These are phyloP conservation scores for Akanthomyces dipterigenus DNA, from an alignment of 2,329 filamentous ascomycete species.

Conservation along the genomic window DNA sequence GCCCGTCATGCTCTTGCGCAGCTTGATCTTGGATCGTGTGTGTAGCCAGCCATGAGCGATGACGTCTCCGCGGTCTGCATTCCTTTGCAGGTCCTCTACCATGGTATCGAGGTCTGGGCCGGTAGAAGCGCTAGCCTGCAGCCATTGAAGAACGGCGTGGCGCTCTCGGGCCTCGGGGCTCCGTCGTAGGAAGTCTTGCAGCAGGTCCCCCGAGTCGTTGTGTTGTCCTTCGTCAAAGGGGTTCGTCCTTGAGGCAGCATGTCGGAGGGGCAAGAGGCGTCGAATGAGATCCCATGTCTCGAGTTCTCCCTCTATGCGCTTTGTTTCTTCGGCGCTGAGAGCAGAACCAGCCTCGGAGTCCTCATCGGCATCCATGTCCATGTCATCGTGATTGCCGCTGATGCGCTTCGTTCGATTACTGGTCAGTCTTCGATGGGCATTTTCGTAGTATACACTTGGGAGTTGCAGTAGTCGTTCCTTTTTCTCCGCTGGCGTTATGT, in stretches of 20 bases:
- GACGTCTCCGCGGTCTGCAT: slow-evolving; percentile 71
- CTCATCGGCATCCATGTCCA: slow-evolving; percentile 52
- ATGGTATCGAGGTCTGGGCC: slow-evolving; percentile 68
- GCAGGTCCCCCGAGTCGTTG: slow-evolving; percentile 32
- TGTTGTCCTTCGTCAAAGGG: slow-evolving; percentile 22
- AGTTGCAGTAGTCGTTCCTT: slow-evolving; percentile 63
- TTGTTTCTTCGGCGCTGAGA: slow-evolving; percentile 21
- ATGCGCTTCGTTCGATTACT: slow-evolving; percentile 23
- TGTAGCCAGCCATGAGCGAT: slow-evolving; percentile 89
- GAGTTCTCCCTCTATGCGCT: slow-evolving; percentile 69
- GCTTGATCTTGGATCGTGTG: slow-evolving; percentile 83
- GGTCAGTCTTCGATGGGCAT: slow-evolving; percentile 34
- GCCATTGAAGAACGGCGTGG: slow-evolving; percentile 74
- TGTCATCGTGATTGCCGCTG: slow-evolving; percentile 34
- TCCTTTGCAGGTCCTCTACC: slow-evolving; percentile 67
- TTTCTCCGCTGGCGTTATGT: slow-evolving; percentile 44
- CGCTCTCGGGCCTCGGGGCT: slow-evolving; percentile 72
- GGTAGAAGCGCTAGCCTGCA: slow-evolving; percentile 69
- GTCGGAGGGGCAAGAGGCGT: slow-evolving; percentile 65
- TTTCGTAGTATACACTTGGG: slow-evolving; percentile 48
- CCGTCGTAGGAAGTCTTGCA: slow-evolving; percentile 64
- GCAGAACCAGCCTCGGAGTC: slow-evolving; percentile 28
- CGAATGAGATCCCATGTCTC: slow-evolving; percentile 87
- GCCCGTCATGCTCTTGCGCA: slow-evolving; percentile 71
- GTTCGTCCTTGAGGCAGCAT: slow-evolving; percentile 31